Base-by-base conservation (phyloP, 2,329 filamentous ascomycete species). In the Decorospora gaudefroyi region DNA sequence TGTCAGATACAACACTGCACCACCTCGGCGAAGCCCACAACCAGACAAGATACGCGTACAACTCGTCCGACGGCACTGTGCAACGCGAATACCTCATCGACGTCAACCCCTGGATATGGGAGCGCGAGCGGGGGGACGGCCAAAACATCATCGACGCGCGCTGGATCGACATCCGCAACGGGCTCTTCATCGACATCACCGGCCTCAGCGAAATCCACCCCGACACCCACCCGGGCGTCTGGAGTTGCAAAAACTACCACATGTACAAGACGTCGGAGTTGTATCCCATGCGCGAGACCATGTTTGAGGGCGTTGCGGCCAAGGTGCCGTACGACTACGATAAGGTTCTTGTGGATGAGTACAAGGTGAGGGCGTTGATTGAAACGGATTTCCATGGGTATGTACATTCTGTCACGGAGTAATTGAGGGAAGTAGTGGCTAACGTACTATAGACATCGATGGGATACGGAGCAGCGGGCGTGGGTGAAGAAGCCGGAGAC, bases 151-250 rank as follows among this genome's bases (percentile, higher is more conserved):
- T 93, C 59, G 89, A 93, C 69, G 88, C 85, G 16, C 79, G 89
- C 31, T 95, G 87, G 87, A 88, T 93, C 62, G 88, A 93, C 68
- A 78, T 78, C 46, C 70, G 74, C 42, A 93, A 85, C 58, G 88
- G 88, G 33, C 78, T 92, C 61, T 95, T 87, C 68, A 84, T 93
- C 67, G 88, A 93, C 68, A 90, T 95, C 61, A 93, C 89, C 1
- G 88, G 82, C 9, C 72, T 93, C 23, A 81, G 81, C 36, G 85
- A 90, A 72, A 80, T 85, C 13, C 77, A 88, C 21, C 78, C 80
- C 0, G 73, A 74, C 11, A 69, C 68, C 2, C 59, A 73, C 13
- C 86, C 87, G 0, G 86, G 86, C 5, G 68, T 87, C 19, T 88
- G 86, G 82, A 83, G 81, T 61, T 92, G 88, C 73, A 92, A 92